Evolutionary conservation across 345 rosid genomes (phyloP).

Genomic region (Aquilaria sinensis): DNA sequence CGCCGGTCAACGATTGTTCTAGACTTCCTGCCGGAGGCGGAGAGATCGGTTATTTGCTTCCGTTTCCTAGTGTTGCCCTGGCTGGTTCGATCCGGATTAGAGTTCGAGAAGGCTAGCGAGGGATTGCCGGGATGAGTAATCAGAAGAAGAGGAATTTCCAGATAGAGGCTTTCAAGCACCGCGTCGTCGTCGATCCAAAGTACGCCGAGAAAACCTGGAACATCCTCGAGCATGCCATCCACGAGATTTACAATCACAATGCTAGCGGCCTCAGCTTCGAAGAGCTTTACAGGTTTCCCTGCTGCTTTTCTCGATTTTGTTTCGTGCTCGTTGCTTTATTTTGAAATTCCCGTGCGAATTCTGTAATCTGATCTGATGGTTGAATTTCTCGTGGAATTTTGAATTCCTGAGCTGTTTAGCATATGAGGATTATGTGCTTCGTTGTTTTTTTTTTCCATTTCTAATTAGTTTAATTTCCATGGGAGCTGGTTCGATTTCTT

Average conservation of each 20-base stretch:
- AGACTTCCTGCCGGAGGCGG: neutral
- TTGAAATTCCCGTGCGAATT: neutral
- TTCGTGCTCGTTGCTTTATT: neutral
- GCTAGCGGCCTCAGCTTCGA: slow-evolving; percentile 98
- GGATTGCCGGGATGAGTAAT: slow-evolving; percentile 50
- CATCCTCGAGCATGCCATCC: slow-evolving; percentile 95
- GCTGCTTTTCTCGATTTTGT: neutral
- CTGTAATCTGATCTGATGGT: neutral
- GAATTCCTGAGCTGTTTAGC: no score
- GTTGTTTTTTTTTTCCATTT: neutral
- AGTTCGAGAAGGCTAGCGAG: slow-evolving; percentile 10
- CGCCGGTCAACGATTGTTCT: neutral
- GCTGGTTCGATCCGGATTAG: slow-evolving; percentile 10
- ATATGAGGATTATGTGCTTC: no score
- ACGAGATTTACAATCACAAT: slow-evolving; percentile 97
- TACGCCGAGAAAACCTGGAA: slow-evolving; percentile 98
- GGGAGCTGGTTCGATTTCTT: no score
- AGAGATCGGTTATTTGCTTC: neutral
- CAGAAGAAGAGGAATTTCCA: slow-evolving; percentile 97
- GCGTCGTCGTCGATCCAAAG: slow-evolving; percentile 96
- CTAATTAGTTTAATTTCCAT: no score
- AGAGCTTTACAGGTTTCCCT: slow-evolving; percentile 80
- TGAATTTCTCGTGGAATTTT: no score
- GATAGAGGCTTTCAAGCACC: slow-evolving; percentile 98
- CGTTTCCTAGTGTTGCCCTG: no score